Percentiles rank a stretch among this genome's conserved stretches.
Evolutionary conservation across 116 monocot species (phyloP).

Genomic region (Iris pallida): DNA sequence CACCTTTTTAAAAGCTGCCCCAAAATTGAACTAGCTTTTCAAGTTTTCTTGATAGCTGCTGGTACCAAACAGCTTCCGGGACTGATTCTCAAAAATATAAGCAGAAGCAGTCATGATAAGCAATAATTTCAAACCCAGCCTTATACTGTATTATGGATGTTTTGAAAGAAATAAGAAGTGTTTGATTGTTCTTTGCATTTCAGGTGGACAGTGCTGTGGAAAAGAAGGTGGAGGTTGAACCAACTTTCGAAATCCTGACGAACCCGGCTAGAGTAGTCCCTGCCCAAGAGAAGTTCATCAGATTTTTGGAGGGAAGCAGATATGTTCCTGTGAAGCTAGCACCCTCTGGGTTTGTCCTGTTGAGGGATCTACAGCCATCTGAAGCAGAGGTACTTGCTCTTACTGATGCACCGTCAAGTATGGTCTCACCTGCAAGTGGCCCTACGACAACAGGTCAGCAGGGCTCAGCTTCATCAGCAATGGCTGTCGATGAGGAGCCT

Average conservation of each 20-base stretch:
- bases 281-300: slow-evolving; percentile 83
- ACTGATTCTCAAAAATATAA: no score
- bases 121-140: no score
- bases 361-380: slow-evolving; percentile 73
- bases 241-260: slow-evolving; percentile 62
- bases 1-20: no score
- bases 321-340: slow-evolving; percentile 87
- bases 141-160: no score
- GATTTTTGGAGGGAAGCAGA: slow-evolving; percentile 80
- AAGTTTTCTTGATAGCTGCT: no score
- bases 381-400: slow-evolving; percentile 89
- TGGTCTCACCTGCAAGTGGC: slow-evolving; percentile 24
- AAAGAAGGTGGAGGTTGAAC: slow-evolving; percentile 70
- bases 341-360: slow-evolving; percentile 83
- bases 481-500: slow-evolving; percentile 91
- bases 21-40: no score
- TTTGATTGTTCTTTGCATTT: neutral
- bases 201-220: slow-evolving; percentile 61
- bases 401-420: slow-evolving; percentile 65
- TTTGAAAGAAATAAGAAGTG: no score
- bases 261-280: slow-evolving; percentile 91
- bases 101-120: no score
- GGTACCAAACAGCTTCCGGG: no score
- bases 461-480: slow-evolving; percentile 41
- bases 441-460: slow-evolving; percentile 36